phyloP scores from a whole-genome alignment of 306 rosid species.

The Citrullus colocynthis region DNA sequence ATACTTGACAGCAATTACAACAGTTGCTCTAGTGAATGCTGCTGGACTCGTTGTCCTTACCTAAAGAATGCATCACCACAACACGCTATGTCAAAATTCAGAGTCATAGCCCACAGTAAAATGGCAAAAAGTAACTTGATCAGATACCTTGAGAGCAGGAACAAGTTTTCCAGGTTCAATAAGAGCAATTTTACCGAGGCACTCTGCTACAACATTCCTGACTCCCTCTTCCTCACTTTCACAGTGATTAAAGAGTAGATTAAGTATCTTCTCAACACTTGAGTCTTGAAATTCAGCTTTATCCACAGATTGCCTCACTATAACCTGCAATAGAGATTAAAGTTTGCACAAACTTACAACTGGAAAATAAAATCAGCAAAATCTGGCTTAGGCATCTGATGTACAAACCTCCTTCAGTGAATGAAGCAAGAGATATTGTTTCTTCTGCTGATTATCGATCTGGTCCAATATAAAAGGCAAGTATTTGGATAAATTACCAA shows the following conservation, averaged over 20 bases:
- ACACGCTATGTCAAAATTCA: neutral
- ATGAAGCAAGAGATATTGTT: slow-evolving; percentile 95
- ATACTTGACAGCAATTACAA: slow-evolving; percentile 95
- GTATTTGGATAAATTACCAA: slow-evolving; percentile 91
- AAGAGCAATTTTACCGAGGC: slow-evolving; percentile 94
- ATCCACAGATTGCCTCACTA: slow-evolving; percentile 93
- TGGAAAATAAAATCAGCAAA: neutral
- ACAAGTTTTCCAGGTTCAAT: slow-evolving; percentile 92
- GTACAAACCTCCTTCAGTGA: slow-evolving; percentile 84
- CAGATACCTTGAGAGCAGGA: slow-evolving; percentile 89
- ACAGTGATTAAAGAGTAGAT: slow-evolving; percentile 86
- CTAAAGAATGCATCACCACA: slow-evolving; percentile 22
- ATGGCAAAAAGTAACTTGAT: neutral
- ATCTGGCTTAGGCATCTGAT: slow-evolving; percentile 12
- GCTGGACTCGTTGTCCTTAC: slow-evolving; percentile 77
- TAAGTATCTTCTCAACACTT: slow-evolving; percentile 93
- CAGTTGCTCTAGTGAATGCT: slow-evolving; percentile 98
- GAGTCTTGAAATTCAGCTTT: slow-evolving; percentile 91
- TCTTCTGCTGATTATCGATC: slow-evolving; percentile 99
- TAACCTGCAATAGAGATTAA: slow-evolving; percentile 44
- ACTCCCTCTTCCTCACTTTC: slow-evolving; percentile 99
- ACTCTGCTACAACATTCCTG: slow-evolving; percentile 96
- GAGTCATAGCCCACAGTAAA: slow-evolving; percentile 11
- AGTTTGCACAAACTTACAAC: slow-evolving; percentile 4
- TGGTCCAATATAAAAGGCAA: slow-evolving; percentile 97